phyloP scores from a whole-genome alignment of 2,329 filamentous ascomycete genomes.

The Echinosphaeria canescens region DNA sequence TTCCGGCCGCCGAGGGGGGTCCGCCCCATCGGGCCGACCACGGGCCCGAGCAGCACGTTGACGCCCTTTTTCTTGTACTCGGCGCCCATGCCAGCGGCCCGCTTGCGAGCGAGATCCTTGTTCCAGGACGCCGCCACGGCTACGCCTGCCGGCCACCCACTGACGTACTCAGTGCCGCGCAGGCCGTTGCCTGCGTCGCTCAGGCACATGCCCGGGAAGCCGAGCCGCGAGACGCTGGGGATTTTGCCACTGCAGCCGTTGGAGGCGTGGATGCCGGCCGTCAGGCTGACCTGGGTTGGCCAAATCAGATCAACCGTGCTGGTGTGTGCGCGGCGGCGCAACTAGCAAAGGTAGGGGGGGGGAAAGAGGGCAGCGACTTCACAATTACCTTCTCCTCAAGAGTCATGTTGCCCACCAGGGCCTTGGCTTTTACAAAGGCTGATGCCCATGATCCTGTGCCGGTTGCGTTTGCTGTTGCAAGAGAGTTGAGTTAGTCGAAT shows the following conservation, averaged over 20 bases:
- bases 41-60: conserved; percentile 59
- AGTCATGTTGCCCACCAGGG: conserved; percentile 41
- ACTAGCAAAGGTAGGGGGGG: neutral
- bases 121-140: conserved; percentile 39
- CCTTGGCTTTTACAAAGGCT: conserved; percentile 13
- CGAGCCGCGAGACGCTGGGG: conserved; percentile 25
- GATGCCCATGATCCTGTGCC: conserved; percentile 13
- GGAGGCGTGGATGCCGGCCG: conserved; percentile 41
- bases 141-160: conserved; percentile 16
- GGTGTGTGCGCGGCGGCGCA: too few relatives aligned
- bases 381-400: conserved; percentile 31
- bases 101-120: conserved; percentile 40
- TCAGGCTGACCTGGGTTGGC: conserved; percentile 36
- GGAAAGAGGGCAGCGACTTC: neutral
- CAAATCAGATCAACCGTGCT: neutral
- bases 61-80: conserved; percentile 63
- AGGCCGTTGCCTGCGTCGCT: conserved; percentile 21
- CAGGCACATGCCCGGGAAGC: conserved; percentile 47
- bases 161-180: conserved; percentile 18
- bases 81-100: conserved; percentile 51
- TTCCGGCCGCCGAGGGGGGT: conserved; percentile 39
- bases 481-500: conserved; percentile 3
- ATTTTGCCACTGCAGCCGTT: conserved; percentile 41
- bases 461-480: conserved; percentile 12
- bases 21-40: conserved; percentile 42